These are phyloP conservation scores for Xylariaceae sp. DNA, from an alignment of 2,329 filamentous ascomycete species.

Conservation along the genomic window DNA sequence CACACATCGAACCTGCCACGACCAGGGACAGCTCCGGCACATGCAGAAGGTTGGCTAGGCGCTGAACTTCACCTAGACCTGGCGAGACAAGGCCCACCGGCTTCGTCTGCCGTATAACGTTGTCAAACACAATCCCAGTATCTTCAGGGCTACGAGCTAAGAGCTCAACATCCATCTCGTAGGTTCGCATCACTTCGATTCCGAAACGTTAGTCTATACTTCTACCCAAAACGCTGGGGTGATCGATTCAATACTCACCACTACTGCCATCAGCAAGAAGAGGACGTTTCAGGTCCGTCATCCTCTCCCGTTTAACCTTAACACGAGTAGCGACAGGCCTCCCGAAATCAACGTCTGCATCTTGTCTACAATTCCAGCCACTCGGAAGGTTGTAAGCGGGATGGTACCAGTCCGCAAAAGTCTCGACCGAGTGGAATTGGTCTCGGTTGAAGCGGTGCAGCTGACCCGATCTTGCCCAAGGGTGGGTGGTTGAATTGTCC, in stretches of 20 bases:
- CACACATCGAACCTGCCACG: conserved; percentile 60
- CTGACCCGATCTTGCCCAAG: conserved; percentile 23
- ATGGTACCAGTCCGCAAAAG: conserved; percentile 7
- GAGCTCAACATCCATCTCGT: conserved; percentile 46
- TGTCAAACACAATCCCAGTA: conserved; percentile 33
- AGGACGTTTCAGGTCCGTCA: not conserved
- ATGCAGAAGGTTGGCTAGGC: conserved; percentile 57
- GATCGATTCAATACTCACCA: conserved; percentile 6
- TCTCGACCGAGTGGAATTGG: not conserved
- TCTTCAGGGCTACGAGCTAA: conserved; percentile 28
- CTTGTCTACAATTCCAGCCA: not conserved
- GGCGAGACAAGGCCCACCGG: conserved; percentile 25
- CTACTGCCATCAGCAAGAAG: conserved; percentile 7
- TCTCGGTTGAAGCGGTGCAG: conserved; percentile 9
- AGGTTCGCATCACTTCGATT: conserved; percentile 42
- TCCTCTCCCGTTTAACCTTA: too few species aligned
- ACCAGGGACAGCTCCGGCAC: conserved; percentile 68
- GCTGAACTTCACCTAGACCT: conserved; percentile 33
- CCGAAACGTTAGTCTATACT: conserved; percentile 21
- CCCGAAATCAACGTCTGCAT: conserved; percentile 3
- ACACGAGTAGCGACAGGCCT: too few species aligned
- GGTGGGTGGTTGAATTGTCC: conserved; percentile 27
- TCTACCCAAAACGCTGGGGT: too few species aligned
- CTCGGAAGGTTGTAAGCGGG: not conserved
- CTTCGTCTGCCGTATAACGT: conserved; percentile 25